Evolutionary conservation across 345 rosid genomes (phyloP).

Genomic region (Ceriops tagal): DNA sequence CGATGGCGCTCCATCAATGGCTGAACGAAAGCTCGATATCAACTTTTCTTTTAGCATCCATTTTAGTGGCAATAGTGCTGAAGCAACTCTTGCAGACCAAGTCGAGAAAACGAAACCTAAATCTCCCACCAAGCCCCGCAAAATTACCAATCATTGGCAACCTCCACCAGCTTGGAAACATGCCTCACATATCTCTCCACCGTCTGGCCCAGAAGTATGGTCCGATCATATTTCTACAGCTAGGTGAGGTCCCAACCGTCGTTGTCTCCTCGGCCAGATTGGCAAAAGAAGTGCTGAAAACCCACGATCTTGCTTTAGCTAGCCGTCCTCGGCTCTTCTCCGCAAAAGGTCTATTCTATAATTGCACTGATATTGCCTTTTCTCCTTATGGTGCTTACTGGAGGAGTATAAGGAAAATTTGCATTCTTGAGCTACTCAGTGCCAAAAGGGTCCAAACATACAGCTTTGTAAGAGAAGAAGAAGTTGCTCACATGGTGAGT

Average conservation of each 20-base stretch:
- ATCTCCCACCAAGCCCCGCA: constrained; percentile 26
- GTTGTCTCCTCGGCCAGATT: constrained; percentile 16
- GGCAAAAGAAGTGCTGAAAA: constrained; percentile 24
- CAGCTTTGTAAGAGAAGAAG: constrained; percentile 20
- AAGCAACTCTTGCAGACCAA: constrained; percentile 19
- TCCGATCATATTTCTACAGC: constrained; percentile 17
- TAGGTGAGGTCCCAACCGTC: constrained; percentile 26
- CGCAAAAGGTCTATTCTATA: constrained; percentile 21
- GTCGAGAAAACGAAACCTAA: constrained; percentile 19
- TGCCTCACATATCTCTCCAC: constrained; percentile 22
- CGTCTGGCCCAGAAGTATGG: constrained; percentile 19
- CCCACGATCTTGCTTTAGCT: constrained; percentile 22
- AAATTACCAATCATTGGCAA: constrained; percentile 29
- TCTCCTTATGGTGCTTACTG: constrained; percentile 27
- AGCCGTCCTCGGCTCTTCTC: constrained; percentile 23
- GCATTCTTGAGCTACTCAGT: constrained; percentile 23
- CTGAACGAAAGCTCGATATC: constrained; percentile 13
- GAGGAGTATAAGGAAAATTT: constrained; percentile 23
- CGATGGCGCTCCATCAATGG: constrained; percentile 34
- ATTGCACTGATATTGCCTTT: constrained; percentile 22
- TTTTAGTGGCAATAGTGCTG: constrained; percentile 16
- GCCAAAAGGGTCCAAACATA: constrained; percentile 16
- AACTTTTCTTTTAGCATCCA: constrained; percentile 20
- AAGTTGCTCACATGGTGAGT: constrained; percentile 15
- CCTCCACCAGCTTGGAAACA: constrained; percentile 21